phyloP scores from a whole-genome alignment of 768 basidiomycete species.

The Sarcodon aspratus region DNA sequence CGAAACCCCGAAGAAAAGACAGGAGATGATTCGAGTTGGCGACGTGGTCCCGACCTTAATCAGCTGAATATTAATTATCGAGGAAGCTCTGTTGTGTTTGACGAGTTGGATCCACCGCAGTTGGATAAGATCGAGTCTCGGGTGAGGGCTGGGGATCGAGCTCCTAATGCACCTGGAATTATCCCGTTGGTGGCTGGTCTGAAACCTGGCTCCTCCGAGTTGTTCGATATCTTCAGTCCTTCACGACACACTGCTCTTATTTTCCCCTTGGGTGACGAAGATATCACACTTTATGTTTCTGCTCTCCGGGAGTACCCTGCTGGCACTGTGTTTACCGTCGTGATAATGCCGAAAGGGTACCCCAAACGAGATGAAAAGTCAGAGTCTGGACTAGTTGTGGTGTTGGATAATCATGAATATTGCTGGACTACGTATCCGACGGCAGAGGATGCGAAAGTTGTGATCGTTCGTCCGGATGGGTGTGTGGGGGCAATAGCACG shows the following conservation, averaged over 20 bases:
- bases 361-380: no score
- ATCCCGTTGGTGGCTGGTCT: no score
- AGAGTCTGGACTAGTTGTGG: background rate
- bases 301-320: background rate
- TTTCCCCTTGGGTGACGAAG: background rate
- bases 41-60: conserved; percentile 9
- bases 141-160: conserved; percentile 32
- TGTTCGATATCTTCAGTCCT: no score
- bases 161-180: no score
- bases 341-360: background rate
- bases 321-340: background rate
- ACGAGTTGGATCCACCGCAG: conserved; percentile 18
- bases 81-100: conserved; percentile 35
- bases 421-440: background rate
- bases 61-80: conserved; percentile 46
- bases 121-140: conserved; percentile 9
- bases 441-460: background rate
- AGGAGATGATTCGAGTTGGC: background rate
- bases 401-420: background rate
- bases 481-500: background rate
- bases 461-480: background rate
- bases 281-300: background rate
- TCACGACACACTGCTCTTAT: no score
- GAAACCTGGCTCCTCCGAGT: no score
- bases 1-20: conserved; percentile 22